Evolutionary conservation across 1,139 yeast genomes (phyloP), one percentile per base, ranked within the genome.

Genomic region (Scheffersomyces titani): DNA sequence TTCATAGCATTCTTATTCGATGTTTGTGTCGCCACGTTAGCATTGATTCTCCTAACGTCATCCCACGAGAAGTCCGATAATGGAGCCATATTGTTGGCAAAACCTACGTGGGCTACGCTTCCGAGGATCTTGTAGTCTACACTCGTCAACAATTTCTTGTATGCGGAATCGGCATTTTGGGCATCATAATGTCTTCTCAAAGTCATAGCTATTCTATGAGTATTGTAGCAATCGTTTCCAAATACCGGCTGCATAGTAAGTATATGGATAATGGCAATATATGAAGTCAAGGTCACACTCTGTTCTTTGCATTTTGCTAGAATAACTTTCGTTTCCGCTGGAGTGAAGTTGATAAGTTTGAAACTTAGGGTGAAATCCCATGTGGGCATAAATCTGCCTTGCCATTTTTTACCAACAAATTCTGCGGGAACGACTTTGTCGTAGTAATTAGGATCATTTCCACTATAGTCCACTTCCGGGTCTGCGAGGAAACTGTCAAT

Each of bases 211-310:
- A 70, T 66, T 52, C 66, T 69, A 55, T 66, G 67, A 24, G 71
- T 61, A 4, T 74, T 64, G 56, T 73, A 68, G 50, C 64, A 61
- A 3, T 61, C 47, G 9, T 68, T 62, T 0, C 75, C 73, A 52
- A 70, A 67, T 5, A 76, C 54, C 0, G 78, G 77, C 46, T 66
- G 68, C 50, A 78, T 65, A 1, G 76, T 70, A 45, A 70, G 57
- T 1, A 73, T 70, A 20, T 68, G 66, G 3, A 72, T 61, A 2
- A 66, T 62, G 52, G 70, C 68, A 16, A 78, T 55, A 55, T 73
- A 78, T 1, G 82, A 60, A 1, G 83, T 77, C 24, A 79, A 57
- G 2, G 81, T 71, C 5, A 77, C 80, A 3, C 63, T 60, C 45
- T 73, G 60, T 48, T 59, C 56, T 58, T 71, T 75, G 60, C 82